These are phyloP conservation scores for Xylariaceae sp. DNA, from an alignment of 2,329 filamentous ascomycete genomes.

Conservation along the genomic window DNA sequence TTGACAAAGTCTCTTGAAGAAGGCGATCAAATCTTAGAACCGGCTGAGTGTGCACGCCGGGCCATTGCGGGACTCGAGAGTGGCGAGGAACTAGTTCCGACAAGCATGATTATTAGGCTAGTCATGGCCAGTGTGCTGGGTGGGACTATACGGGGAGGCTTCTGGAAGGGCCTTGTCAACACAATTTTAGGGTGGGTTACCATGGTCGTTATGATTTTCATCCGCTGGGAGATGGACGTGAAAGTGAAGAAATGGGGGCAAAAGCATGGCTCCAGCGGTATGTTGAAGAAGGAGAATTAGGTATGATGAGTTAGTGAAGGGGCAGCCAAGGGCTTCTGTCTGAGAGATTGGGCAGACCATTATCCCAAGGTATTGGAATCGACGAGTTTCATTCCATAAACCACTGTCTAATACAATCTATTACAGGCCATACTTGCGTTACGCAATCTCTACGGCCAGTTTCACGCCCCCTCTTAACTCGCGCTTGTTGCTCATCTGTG, in stretches of 20 bases:
- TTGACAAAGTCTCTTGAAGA: slow-evolving; percentile 37
- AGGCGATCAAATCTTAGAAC: slow-evolving; percentile 37
- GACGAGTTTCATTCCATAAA: too few relatives aligned
- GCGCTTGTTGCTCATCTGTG: too few relatives aligned
- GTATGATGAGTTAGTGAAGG: too few relatives aligned
- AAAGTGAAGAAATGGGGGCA: slow-evolving; percentile 35
- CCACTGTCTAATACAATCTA: too few relatives aligned
- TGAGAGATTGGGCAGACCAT: too few relatives aligned
- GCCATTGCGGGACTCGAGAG: slow-evolving; percentile 57
- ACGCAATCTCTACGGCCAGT: too few relatives aligned
- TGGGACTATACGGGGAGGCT: slow-evolving; percentile 29
- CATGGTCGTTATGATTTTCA: slow-evolving; percentile 34
- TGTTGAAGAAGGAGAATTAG: slow-evolving; percentile 8
- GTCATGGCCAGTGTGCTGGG: slow-evolving; percentile 47
- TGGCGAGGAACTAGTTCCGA: slow-evolving; percentile 61
- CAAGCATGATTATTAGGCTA: slow-evolving; percentile 52
- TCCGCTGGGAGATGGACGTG: slow-evolving; percentile 36
- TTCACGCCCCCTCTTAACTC: too few relatives aligned
- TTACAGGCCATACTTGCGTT: too few relatives aligned
- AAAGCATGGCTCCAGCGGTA: slow-evolving; percentile 24
- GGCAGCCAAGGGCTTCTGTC: too few relatives aligned
- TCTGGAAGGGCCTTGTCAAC: slow-evolving; percentile 29
- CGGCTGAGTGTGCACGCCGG: slow-evolving; percentile 56
- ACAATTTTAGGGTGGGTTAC: slow-evolving; percentile 34
- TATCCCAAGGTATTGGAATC: too few relatives aligned